Evolutionary conservation across 352 stramenopile species (phyloP).

Genomic region (Pythium aphanidermatum): DNA sequence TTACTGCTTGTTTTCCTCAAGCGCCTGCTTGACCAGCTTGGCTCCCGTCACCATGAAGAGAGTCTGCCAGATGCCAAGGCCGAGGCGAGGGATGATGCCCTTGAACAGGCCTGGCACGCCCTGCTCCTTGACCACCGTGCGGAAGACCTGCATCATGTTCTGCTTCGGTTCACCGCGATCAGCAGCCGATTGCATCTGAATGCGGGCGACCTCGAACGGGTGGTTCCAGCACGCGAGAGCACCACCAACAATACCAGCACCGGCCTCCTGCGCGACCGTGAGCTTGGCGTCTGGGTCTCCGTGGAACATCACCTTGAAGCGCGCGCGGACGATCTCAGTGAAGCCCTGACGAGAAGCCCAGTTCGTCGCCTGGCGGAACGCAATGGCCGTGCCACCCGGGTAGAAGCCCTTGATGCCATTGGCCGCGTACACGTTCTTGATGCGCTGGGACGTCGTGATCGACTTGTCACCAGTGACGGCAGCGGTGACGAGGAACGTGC

Average conservation of each 20-base stretch:
- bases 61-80: conserved; percentile 88
- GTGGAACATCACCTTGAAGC: conserved; percentile 85
- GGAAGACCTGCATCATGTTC: conserved; percentile 89
- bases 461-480: conserved; percentile 88
- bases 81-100: conserved; percentile 83
- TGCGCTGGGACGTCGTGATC: conserved; percentile 78
- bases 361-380: conserved; percentile 89
- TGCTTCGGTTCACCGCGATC: conserved; percentile 86
- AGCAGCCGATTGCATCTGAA: conserved; percentile 89
- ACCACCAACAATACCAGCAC: conserved; percentile 80
- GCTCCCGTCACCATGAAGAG: conserved; percentile 91
- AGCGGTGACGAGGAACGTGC: conserved; percentile 88
- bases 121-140: conserved; percentile 80
- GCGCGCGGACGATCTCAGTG: conserved; percentile 81
- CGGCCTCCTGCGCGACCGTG: conserved; percentile 81
- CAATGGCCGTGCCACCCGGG: conserved; percentile 85
- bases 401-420: conserved; percentile 90
- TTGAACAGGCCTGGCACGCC: conserved; percentile 85
- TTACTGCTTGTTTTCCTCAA: conserved; percentile 51
- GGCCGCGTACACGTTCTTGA: conserved; percentile 76
- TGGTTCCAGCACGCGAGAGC: conserved; percentile 90
- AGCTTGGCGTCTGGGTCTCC: conserved; percentile 82
- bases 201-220: conserved; percentile 88
- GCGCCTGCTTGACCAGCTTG: conserved; percentile 84
- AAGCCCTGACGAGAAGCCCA: conserved; percentile 89